Evolutionary conservation across 352 stramenopile genomes (phyloP).

Genomic region (Globisporangium paroecandrum): DNA sequence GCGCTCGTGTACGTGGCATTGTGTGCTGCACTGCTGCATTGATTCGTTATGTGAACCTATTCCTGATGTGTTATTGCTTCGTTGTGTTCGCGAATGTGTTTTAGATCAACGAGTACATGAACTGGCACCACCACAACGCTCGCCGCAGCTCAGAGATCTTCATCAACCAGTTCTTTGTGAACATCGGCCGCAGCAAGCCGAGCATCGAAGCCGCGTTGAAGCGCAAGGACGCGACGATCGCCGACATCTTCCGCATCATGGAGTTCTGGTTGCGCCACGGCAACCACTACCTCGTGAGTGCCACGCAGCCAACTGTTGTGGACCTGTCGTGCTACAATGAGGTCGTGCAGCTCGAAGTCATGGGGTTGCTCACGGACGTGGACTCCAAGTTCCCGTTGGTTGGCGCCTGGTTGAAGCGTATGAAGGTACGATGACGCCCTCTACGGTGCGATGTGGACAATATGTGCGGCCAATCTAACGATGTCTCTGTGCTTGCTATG

Average conservation of each 20-base stretch:
- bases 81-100: background rate
- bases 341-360: slow-evolving; percentile 68
- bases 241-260: slow-evolving; percentile 55
- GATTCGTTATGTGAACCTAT: background rate
- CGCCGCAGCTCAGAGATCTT: slow-evolving; percentile 61
- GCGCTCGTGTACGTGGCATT: slow-evolving; percentile 40
- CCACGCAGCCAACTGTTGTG: slow-evolving; percentile 48
- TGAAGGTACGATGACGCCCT: slow-evolving; percentile 45
- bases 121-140: slow-evolving; percentile 78
- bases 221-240: slow-evolving; percentile 52
- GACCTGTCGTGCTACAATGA: slow-evolving; percentile 82
- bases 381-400: slow-evolving; percentile 50
- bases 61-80: background rate
- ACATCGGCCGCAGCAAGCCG: slow-evolving; percentile 43
- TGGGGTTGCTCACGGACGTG: slow-evolving; percentile 45
- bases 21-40: background rate
- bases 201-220: slow-evolving; percentile 43
- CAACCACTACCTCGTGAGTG: slow-evolving; percentile 60
- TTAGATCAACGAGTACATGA: slow-evolving; percentile 77
- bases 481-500: background rate
- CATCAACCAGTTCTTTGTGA: slow-evolving; percentile 57
- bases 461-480: background rate
- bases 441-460: background rate
- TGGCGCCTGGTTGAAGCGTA: slow-evolving; percentile 62
- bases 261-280: slow-evolving; percentile 66